Conservation (phyloP, 2,329 filamentous ascomycete genomes). For the Tolypocladium cylindrosporum region DNA sequence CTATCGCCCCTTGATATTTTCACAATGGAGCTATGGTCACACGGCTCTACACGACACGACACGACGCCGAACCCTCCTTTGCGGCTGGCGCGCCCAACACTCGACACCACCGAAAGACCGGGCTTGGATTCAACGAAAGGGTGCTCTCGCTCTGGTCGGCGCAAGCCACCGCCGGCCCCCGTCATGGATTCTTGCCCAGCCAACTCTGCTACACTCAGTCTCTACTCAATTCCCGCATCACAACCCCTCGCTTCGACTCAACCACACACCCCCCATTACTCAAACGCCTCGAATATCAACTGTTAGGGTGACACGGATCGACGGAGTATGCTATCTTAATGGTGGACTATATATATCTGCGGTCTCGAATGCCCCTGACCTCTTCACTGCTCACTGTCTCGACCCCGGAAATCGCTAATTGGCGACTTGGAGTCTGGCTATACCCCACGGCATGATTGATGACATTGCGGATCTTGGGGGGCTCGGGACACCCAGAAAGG, state of each 20-base stretch:
- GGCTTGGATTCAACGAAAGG: neutral
- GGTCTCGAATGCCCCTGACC: constrained; percentile 9
- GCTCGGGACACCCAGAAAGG: constrained; percentile 9
- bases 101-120: neutral
- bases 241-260: constrained; percentile 7
- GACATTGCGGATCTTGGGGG: constrained; percentile 8
- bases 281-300: neutral
- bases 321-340: constrained; percentile 8
- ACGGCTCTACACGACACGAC: constrained; percentile 1
- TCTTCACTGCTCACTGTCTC: constrained; percentile 7
- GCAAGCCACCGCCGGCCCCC: neutral
- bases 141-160: neutral
- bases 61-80: neutral
- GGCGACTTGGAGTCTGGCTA: constrained; percentile 5
- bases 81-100: neutral
- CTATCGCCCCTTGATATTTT: constrained; percentile 1
- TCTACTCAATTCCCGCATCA: constrained; percentile 15
- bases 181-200: neutral
- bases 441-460: constrained; percentile 12
- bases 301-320: constrained; percentile 3
- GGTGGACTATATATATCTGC: constrained; percentile 8
- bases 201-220: constrained; percentile 10
- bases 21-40: constrained; percentile 1
- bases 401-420: constrained; percentile 1
- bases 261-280: neutral